Evolutionary conservation across 208 protist genomes (phyloP).

Genomic region (Leishmania arabica): DNA sequence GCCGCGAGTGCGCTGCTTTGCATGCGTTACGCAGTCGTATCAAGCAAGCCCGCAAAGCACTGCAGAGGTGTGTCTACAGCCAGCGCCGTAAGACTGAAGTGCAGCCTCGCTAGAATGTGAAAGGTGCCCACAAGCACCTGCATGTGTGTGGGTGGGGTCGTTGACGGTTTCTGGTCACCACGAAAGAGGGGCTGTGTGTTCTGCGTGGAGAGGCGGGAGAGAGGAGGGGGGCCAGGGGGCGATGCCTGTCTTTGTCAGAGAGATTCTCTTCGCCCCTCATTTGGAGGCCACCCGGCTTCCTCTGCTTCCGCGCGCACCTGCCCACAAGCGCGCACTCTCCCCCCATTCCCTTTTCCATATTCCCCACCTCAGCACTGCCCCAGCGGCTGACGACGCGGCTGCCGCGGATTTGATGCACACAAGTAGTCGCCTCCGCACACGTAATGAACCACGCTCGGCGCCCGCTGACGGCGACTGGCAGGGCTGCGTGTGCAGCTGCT

Average conservation of each 20-base stretch:
- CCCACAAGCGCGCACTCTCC: background rate
- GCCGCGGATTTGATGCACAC: background rate
- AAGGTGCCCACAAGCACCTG: background rate
- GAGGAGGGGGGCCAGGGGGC: background rate
- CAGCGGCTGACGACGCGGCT: too few relatives aligned
- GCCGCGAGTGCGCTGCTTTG: constrained; percentile 54
- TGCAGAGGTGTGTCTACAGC: background rate
- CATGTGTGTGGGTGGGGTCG: background rate
- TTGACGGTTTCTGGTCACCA: background rate
- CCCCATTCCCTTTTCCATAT: background rate
- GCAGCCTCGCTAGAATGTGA: background rate
- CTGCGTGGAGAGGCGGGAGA: background rate
- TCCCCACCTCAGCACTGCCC: background rate
- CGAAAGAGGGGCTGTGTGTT: background rate
- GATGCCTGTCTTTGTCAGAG: background rate
- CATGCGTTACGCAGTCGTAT: constrained; percentile 35
- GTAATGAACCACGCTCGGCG: background rate
- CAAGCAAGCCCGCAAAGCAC: constrained; percentile 16
- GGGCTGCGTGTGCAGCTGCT: background rate
- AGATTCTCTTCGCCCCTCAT: background rate
- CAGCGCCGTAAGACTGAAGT: background rate
- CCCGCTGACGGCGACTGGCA: background rate
- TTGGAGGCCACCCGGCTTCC: too few relatives aligned
- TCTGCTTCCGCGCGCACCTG: background rate
- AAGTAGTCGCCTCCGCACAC: background rate